Percentiles rank a stretch among this genome's conserved stretches.
Evolutionary conservation across 2,329 filamentous ascomycete species (phyloP).

Genomic region (Fusarium albidum): DNA sequence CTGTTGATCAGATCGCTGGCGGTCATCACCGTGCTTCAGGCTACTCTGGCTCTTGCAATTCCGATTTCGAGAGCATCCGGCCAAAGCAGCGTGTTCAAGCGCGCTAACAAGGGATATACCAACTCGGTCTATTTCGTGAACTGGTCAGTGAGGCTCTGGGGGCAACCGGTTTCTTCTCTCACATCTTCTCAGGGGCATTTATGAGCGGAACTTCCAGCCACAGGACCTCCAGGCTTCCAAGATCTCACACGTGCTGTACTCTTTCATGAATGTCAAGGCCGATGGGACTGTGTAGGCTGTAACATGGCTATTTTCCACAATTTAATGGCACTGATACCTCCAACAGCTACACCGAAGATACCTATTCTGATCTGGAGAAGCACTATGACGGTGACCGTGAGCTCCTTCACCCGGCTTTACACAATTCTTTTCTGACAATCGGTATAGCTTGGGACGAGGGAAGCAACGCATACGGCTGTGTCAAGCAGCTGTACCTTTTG

Average conservation of each 20-base stretch:
- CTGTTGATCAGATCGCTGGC: slow-evolving; percentile 39
- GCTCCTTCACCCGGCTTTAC: neutral
- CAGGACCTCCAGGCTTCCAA: slow-evolving; percentile 47
- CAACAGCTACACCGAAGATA: slow-evolving; percentile 68
- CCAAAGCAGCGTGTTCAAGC: slow-evolving; percentile 26
- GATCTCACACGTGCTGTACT: slow-evolving; percentile 80
- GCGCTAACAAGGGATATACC: slow-evolving; percentile 30
- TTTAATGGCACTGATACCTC: slow-evolving; percentile 2
- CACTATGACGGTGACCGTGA: slow-evolving; percentile 69
- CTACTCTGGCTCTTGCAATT: slow-evolving; percentile 31
- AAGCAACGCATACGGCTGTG: slow-evolving; percentile 28
- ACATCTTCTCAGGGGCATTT: slow-evolving; percentile 16
- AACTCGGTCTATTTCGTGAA: slow-evolving; percentile 28
- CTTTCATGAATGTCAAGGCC: slow-evolving; percentile 78
- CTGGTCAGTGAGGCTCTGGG: slow-evolving; percentile 41
- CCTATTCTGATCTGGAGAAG: slow-evolving; percentile 75
- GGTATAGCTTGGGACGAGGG: slow-evolving; percentile 17
- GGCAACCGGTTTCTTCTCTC: slow-evolving; percentile 50
- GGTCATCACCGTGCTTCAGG: slow-evolving; percentile 39
- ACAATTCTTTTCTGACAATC: neutral
- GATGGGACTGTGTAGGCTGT: slow-evolving; percentile 74
- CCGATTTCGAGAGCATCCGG: slow-evolving; percentile 18
- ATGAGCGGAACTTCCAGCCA: slow-evolving; percentile 41
- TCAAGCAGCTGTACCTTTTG: slow-evolving; percentile 27
- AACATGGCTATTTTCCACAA: no score